Evolutionary conservation across 768 basidiomycete genomes (phyloP).

Genomic region (Leucocoprinus leucothites): DNA sequence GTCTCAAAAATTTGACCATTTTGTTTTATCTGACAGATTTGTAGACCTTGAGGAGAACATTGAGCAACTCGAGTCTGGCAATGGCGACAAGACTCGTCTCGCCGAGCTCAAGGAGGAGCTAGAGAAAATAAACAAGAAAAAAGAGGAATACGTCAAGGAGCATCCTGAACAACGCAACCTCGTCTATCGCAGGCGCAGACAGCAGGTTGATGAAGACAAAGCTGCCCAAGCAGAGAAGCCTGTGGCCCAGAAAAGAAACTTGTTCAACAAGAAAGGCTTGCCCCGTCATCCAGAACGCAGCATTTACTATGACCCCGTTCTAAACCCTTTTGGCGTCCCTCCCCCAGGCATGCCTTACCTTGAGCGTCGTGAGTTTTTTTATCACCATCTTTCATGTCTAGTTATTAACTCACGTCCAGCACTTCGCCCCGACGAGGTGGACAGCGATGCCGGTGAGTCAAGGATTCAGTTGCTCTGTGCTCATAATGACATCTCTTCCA

Average conservation of each 20-base stretch:
- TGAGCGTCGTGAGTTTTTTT: slow-evolving; percentile 70
- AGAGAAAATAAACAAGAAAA: slow-evolving; percentile 77
- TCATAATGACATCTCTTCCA: slow-evolving; percentile 2
- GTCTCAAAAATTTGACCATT: slow-evolving; percentile 12
- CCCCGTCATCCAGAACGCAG: slow-evolving; percentile 90
- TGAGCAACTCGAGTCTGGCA: slow-evolving; percentile 49
- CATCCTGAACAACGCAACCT: slow-evolving; percentile 90
- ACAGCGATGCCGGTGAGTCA: slow-evolving; percentile 47
- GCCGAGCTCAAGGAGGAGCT: slow-evolving; percentile 74
- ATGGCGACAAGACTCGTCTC: slow-evolving; percentile 63
- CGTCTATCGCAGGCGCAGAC: slow-evolving; percentile 63
- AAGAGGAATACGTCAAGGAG: slow-evolving; percentile 87
- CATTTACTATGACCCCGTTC: slow-evolving; percentile 87
- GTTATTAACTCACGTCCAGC: slow-evolving; percentile 35
- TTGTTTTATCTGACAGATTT: slow-evolving; percentile 1
- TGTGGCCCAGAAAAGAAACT: slow-evolving; percentile 54
- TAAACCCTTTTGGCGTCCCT: slow-evolving; percentile 92
- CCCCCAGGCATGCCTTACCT: slow-evolving; percentile 97
- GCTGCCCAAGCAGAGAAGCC: slow-evolving; percentile 33
- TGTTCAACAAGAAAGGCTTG: slow-evolving; percentile 81
- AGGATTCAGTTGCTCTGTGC: not conserved
- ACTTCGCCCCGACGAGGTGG: slow-evolving; percentile 56
- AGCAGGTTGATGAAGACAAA: slow-evolving; percentile 33
- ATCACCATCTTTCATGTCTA: not conserved
- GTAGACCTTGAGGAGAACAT: slow-evolving; percentile 84